These are phyloP conservation scores for Strobilomyces dryophilus DNA, from an alignment of 768 basidiomycete species.

Conservation along the genomic window DNA sequence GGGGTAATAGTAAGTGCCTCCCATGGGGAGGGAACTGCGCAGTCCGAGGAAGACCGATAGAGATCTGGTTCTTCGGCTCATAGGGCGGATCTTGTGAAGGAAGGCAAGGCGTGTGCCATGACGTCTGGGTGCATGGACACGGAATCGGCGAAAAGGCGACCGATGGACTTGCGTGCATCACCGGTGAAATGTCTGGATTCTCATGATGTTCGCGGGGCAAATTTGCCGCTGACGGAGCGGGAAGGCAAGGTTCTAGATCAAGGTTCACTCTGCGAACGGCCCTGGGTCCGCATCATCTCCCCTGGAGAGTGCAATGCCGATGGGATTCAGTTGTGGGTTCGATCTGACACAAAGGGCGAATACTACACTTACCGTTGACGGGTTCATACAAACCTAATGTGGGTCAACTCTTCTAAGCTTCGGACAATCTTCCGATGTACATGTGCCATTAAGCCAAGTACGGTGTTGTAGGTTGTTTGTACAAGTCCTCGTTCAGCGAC, in stretches of 20 bases:
- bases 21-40: constrained; percentile 20
- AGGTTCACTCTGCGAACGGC: constrained; percentile 10
- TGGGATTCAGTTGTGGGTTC: constrained; percentile 1
- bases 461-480: constrained; percentile 11
- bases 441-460: not conserved
- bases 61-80: constrained; percentile 11
- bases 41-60: constrained; percentile 7
- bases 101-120: constrained; percentile 15
- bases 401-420: not conserved
- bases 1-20: constrained; percentile 27
- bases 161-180: constrained; percentile 4
- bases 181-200: constrained; percentile 13
- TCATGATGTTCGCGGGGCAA: constrained; percentile 8
- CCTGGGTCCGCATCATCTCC: not conserved
- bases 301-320: constrained; percentile 3
- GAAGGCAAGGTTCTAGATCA: constrained; percentile 14
- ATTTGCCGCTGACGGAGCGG: constrained; percentile 2
- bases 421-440: not conserved
- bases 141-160: constrained; percentile 15
- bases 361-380: not conserved
- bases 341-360: not conserved
- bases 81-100: constrained; percentile 26
- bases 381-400: not conserved
- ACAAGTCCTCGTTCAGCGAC: not conserved
- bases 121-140: constrained; percentile 9